A percentile compares a stretch with the other conserved stretches of the same genome.
Evolutionary conservation across 2,329 filamentous ascomycete species (phyloP).

Genomic region (Aspergillus terreus): DNA sequence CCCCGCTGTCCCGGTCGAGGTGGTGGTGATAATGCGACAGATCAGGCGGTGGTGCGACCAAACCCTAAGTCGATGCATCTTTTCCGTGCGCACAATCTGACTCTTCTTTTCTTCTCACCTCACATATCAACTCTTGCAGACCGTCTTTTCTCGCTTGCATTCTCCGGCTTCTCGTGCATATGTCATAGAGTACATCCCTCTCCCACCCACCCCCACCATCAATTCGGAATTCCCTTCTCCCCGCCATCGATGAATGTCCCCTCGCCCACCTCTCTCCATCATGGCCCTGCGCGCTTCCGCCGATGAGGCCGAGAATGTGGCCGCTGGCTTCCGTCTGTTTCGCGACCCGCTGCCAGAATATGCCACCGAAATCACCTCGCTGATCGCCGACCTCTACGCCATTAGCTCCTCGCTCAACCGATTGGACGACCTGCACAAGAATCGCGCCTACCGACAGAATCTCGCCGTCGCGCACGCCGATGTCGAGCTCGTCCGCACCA

Average conservation of each 20-base stretch:
- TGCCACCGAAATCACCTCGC: slow-evolving; percentile 50
- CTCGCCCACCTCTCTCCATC: slow-evolving; percentile 8
- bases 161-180: too few relatives aligned
- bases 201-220: not conserved
- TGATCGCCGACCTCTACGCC: slow-evolving; percentile 53
- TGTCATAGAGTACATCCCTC: too few relatives aligned
- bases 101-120: not conserved
- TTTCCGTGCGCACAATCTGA: too few relatives aligned
- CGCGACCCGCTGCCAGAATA: slow-evolving; percentile 49
- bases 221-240: not conserved
- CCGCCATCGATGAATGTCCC: not conserved
- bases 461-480: slow-evolving; percentile 44
- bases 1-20: too few relatives aligned
- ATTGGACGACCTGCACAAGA: slow-evolving; percentile 43
- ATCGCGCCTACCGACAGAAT: slow-evolving; percentile 36
- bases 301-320: slow-evolving; percentile 51
- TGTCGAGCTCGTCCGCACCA: slow-evolving; percentile 46
- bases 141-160: not conserved
- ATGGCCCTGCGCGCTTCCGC: slow-evolving; percentile 44
- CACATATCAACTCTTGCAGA: not conserved
- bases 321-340: slow-evolving; percentile 49
- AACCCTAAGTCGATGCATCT: too few relatives aligned
- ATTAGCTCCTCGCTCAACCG: slow-evolving; percentile 50
- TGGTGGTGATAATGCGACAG: too few relatives aligned
- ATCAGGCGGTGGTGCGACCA: too few relatives aligned